Evolutionary conservation across 768 basidiomycete species (phyloP).

Genomic region (Mycena metata): DNA sequence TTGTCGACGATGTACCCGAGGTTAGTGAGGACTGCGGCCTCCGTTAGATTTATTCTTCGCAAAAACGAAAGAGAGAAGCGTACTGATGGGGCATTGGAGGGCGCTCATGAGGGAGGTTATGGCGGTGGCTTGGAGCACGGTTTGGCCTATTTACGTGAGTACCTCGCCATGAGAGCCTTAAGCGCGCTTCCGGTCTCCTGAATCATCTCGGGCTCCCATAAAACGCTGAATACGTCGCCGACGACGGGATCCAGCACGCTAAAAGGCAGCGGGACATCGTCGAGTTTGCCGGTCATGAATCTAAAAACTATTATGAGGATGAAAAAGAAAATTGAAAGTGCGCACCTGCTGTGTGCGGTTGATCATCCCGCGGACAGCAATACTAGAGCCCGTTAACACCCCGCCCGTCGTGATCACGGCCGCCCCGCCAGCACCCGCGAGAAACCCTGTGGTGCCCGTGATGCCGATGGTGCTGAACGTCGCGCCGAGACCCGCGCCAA

Average conservation of each 20-base stretch:
- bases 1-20: conserved; percentile 98
- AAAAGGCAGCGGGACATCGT: conserved; percentile 96
- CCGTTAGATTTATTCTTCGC: neutral
- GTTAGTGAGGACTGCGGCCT: conserved; percentile 85
- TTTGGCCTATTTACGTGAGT: conserved; percentile 91
- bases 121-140: conserved; percentile 90
- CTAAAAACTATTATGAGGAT: conserved; percentile 54
- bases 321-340: conserved; percentile 86
- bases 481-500: conserved; percentile 94
- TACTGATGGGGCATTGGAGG: conserved; percentile 97
- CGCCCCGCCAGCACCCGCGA: conserved; percentile 93
- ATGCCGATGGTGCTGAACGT: conserved; percentile 94
- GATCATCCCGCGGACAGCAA: conserved; percentile 93
- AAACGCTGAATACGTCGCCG: conserved; percentile 95
- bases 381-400: conserved; percentile 92
- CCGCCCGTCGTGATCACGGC: conserved; percentile 97
- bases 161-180: conserved; percentile 94
- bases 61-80: conserved; percentile 48
- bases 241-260: conserved; percentile 96
- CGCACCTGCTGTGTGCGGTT: conserved; percentile 87
- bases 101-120: conserved; percentile 97
- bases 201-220: conserved; percentile 99
- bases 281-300: conserved; percentile 90
- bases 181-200: conserved; percentile 94
- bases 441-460: conserved; percentile 89